These are phyloP conservation scores for Monilinia fructicola DNA, from an alignment of 2,329 filamentous ascomycete species.

Conservation along the genomic window DNA sequence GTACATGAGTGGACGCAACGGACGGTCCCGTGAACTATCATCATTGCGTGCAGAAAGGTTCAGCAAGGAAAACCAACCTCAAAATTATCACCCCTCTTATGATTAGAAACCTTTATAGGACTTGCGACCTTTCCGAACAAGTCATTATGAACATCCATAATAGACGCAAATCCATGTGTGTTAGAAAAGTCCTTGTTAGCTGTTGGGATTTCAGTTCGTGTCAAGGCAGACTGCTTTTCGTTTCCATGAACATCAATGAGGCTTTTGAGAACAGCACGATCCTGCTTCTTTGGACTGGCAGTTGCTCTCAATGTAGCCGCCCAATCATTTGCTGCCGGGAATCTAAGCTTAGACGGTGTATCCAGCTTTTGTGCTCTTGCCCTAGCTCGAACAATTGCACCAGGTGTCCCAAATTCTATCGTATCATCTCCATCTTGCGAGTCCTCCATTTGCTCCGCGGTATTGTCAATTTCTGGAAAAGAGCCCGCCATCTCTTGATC, in stretches of 20 bases:
- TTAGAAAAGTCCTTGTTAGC: slow-evolving; percentile 36
- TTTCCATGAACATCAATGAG: slow-evolving; percentile 42
- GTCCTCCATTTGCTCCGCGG: slow-evolving; percentile 69
- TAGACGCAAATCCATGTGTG: slow-evolving; percentile 73
- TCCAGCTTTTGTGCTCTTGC: slow-evolving; percentile 62
- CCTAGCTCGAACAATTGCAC: slow-evolving; percentile 61
- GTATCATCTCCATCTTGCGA: slow-evolving; percentile 48
- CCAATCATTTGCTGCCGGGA: slow-evolving; percentile 76
- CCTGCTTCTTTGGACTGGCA: slow-evolving; percentile 89
- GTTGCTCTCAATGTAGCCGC: slow-evolving; percentile 90
- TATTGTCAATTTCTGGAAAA: slow-evolving; percentile 69
- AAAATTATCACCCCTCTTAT: slow-evolving; percentile 66
- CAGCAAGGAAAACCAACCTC: slow-evolving; percentile 74
- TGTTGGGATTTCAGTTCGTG: slow-evolving; percentile 48
- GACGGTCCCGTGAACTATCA: slow-evolving; percentile 34
- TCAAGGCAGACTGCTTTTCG: slow-evolving; percentile 50
- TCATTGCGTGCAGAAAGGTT: slow-evolving; percentile 25
- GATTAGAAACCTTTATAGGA: slow-evolving; percentile 53
- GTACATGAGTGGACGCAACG: slow-evolving; percentile 41
- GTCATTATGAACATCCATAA: slow-evolving; percentile 95
- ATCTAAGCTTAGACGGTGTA: slow-evolving; percentile 59
- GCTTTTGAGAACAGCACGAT: slow-evolving; percentile 69
- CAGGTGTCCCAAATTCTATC: slow-evolving; percentile 49
- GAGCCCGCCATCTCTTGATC: slow-evolving; percentile 76
- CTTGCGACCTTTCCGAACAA: slow-evolving; percentile 74